Evolutionary conservation across 192 early-diverging fungal species (phyloP).

Genomic region (Coemansia sp.): DNA sequence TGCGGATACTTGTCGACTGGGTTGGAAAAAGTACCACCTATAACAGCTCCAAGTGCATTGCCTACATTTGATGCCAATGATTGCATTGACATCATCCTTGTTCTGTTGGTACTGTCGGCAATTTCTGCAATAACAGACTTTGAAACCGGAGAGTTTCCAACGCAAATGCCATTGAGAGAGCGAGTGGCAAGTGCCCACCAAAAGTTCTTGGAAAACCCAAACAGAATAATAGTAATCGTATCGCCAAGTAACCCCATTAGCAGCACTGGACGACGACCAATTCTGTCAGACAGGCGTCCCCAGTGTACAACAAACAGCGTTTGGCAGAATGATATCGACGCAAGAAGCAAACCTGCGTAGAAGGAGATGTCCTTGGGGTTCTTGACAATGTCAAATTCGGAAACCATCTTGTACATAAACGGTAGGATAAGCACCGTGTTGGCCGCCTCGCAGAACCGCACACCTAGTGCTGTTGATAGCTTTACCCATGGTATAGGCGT

Average conservation of each 20-base stretch:
- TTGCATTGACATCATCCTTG: constrained; percentile 72
- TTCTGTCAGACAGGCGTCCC: constrained; percentile 74
- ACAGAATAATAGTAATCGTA: constrained; percentile 64
- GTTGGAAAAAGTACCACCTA: constrained; percentile 78
- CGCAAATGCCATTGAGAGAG: constrained; percentile 70
- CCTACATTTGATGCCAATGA: constrained; percentile 72
- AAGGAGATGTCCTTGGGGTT: constrained; percentile 78
- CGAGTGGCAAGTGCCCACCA: constrained; percentile 63
- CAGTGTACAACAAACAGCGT: constrained; percentile 61
- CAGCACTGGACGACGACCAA: constrained; percentile 79
- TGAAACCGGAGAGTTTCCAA: constrained; percentile 76
- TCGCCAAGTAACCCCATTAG: constrained; percentile 79
- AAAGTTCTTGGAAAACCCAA: constrained; percentile 68
- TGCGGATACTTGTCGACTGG: constrained; percentile 69
- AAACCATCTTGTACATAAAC: constrained; percentile 77
- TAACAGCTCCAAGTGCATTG: constrained; percentile 61
- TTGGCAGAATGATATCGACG: constrained; percentile 58
- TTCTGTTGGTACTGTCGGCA: constrained; percentile 76
- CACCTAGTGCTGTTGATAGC: constrained; percentile 21
- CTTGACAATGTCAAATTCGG: constrained; percentile 68
- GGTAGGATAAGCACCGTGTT: constrained; percentile 73
- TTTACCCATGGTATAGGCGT: constrained; percentile 43
- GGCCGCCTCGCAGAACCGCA: constrained; percentile 63
- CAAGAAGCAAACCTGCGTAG: constrained; percentile 62
- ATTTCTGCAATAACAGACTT: constrained; percentile 86